phyloP scores from a whole-genome alignment of 1,284 basidiomycete genomes.

The Amylostereum areolatum region DNA sequence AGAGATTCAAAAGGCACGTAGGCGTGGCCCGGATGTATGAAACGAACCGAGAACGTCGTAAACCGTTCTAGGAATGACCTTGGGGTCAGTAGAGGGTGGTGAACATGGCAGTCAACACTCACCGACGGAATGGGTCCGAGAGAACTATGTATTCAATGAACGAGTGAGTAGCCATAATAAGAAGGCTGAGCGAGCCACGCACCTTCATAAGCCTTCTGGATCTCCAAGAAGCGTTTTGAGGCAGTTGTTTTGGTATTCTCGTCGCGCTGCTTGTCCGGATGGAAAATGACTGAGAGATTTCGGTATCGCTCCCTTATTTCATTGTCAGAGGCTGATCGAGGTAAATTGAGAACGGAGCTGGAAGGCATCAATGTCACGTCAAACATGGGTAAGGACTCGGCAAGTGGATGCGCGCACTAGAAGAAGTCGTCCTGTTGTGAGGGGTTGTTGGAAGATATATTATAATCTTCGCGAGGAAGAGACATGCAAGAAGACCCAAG shows the following conservation, averaged over 20 bases:
- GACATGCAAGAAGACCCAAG: too few species aligned
- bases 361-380: background rate
- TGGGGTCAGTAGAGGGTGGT: constrained; percentile 8
- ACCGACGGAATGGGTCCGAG: constrained; percentile 71
- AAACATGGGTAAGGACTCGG: background rate
- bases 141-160: constrained; percentile 42
- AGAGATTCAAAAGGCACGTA: background rate
- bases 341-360: constrained; percentile 66
- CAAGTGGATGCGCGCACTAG: constrained; percentile 9
- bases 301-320: constrained; percentile 73
- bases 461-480: too few species aligned
- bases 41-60: constrained; percentile 69
- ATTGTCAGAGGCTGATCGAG: constrained; percentile 51
- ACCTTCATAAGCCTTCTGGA: constrained; percentile 80
- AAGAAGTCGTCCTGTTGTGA: constrained; percentile 13
- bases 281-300: constrained; percentile 70
- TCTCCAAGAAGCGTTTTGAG: constrained; percentile 60
- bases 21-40: background rate
- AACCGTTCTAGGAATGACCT: constrained; percentile 35
- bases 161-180: constrained; percentile 3
- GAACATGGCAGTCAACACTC: constrained; percentile 17
- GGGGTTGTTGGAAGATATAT: too few species aligned
- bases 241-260: constrained; percentile 53
- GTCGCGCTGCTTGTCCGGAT: constrained; percentile 79
- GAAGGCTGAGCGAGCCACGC: constrained; percentile 12